Conservation (phyloP, 495 filamentous ascomycete genomes). For the Penicillium bovifimosum region DNA sequence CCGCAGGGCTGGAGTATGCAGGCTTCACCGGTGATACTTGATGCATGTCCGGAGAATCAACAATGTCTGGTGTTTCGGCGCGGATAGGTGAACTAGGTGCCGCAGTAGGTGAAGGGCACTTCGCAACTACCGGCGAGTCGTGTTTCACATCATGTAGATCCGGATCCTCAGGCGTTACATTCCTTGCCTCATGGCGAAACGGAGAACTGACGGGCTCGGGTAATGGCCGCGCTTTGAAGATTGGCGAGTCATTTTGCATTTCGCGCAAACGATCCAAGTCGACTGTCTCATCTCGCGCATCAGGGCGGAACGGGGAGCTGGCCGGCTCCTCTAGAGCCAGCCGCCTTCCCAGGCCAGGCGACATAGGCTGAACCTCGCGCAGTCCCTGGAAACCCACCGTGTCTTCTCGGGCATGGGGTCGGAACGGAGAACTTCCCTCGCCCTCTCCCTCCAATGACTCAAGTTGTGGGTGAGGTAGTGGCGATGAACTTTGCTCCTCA, state of each 20-base stretch:
- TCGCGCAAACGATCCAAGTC: slow-evolving; percentile 22
- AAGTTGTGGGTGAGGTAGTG: neutral
- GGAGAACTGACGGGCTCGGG: slow-evolving; percentile 3
- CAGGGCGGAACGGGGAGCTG: slow-evolving; percentile 32
- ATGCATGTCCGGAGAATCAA: neutral
- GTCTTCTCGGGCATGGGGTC: slow-evolving; percentile 26
- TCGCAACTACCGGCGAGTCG: neutral
- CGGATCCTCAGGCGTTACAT: neutral
- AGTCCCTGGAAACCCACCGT: slow-evolving; percentile 28
- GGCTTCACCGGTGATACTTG: neutral
- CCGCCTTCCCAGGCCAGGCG: slow-evolving; percentile 15
- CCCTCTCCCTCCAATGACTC: neutral
- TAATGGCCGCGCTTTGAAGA: neutral
- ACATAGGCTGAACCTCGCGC: slow-evolving; percentile 18
- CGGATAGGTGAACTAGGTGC: neutral
- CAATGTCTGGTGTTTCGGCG: neutral
- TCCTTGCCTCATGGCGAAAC: slow-evolving; percentile 1
- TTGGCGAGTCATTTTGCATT: neutral
- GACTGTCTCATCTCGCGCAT: slow-evolving; percentile 27
- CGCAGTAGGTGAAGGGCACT: neutral
- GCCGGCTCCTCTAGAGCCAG: slow-evolving; percentile 12
- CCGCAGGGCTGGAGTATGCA: neutral
- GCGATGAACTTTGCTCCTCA: slow-evolving; percentile 12
- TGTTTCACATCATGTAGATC: slow-evolving; percentile 1
- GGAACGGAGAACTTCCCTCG: slow-evolving; percentile 34